Evolutionary conservation across 2,329 filamentous ascomycete species (phyloP).

Genomic region (Arthrobotrys conoides): DNA sequence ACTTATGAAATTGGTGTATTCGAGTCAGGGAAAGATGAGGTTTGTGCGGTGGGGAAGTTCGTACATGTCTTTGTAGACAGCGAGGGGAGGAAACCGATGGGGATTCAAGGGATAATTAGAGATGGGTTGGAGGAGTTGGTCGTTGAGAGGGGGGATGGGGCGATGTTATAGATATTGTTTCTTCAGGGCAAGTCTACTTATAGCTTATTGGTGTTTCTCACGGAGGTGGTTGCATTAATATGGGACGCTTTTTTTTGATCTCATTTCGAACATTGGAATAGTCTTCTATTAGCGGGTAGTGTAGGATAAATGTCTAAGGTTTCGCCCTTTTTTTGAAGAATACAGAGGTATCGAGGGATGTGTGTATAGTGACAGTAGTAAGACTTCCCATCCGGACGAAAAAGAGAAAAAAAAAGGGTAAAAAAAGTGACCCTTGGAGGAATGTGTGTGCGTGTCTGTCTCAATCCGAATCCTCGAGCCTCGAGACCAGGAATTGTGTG

Average conservation of each 20-base stretch:
- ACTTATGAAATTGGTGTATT: constrained; percentile 93
- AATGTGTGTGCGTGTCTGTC: neutral
- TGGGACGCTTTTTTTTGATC: constrained; percentile 18
- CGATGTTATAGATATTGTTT: constrained; percentile 35
- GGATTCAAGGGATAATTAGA: constrained; percentile 34
- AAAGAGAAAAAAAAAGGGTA: constrained; percentile 51
- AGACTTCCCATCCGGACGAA: constrained; percentile 55
- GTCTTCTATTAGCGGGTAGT: constrained; percentile 58
- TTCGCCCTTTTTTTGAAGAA: constrained; percentile 21
- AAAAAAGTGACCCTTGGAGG: constrained; percentile 38
- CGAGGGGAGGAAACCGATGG: constrained; percentile 76
- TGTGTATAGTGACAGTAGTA: constrained; percentile 30
- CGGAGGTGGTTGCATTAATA: neutral
- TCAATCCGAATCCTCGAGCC: constrained; percentile 22
- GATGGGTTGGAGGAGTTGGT: constrained; percentile 45
- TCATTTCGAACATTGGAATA: constrained; percentile 59
- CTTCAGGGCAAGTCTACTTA: neutral
- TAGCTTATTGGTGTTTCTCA: neutral
- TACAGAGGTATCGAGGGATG: constrained; percentile 20
- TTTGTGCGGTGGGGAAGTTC: constrained; percentile 88
- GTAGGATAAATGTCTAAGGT: constrained; percentile 53
- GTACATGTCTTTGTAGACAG: constrained; percentile 91
- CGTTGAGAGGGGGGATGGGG: constrained; percentile 29
- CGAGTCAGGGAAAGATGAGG: constrained; percentile 78
- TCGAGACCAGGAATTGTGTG: constrained; percentile 11